Conservation (phyloP, 2,329 filamentous ascomycete genomes). For the Juglanconis juglandina region DNA sequence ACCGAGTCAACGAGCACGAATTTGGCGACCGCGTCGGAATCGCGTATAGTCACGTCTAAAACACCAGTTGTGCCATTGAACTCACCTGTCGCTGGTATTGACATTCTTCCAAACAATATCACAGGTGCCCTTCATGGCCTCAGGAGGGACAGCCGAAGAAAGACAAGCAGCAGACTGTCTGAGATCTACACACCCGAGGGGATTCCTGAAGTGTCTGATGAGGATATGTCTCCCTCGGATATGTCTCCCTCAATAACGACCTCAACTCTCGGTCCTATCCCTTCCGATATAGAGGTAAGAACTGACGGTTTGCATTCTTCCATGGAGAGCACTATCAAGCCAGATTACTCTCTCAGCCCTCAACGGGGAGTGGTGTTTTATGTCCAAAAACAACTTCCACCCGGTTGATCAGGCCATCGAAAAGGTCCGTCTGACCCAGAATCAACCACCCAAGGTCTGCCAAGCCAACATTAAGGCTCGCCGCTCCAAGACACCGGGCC, state of each 20-base stretch:
- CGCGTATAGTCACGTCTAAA: not conserved
- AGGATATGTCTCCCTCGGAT: not conserved
- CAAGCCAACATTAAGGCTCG: not conserved
- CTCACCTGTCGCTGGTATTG: not conserved
- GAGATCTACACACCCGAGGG: not conserved
- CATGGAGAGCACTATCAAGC: not conserved
- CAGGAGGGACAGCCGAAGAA: not conserved
- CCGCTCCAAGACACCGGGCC: not conserved
- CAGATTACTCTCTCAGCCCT: not conserved
- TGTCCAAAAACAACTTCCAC: not conserved
- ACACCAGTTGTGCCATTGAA: not conserved
- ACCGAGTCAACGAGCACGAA: not conserved
- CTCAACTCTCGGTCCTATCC: not conserved
- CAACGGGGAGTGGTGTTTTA: no score
- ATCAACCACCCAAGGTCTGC: not conserved
- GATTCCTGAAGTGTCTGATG: not conserved
- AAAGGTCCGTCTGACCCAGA: not conserved
- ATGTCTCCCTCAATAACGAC: not conserved
- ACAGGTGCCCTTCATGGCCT: not conserved
- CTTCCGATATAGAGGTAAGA: no score
- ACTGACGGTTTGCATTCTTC: not conserved
- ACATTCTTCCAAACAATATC: not conserved
- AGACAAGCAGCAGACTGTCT: conserved; percentile 5
- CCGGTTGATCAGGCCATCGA: not conserved
- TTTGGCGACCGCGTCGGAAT: not conserved